Evolutionary conservation across 2,329 filamentous ascomycete genomes (phyloP), one percentile per base, ranked within the genome.

Genomic region (Xylaria sp.): DNA sequence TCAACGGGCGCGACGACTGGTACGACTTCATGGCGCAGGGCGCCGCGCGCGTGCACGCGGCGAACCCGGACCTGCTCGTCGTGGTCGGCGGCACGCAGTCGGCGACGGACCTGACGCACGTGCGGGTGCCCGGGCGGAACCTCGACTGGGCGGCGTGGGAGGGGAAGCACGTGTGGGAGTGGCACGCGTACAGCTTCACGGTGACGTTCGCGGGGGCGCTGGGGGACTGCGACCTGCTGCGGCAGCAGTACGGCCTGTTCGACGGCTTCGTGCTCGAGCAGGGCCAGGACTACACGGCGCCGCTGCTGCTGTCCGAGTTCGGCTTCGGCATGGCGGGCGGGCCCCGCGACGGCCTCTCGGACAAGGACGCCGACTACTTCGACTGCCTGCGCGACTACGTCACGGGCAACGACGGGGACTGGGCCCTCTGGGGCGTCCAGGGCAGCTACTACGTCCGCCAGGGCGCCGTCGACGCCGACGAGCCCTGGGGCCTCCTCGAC

Each of bases 231-330:
- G 67, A 63, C 37, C 37, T 75, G 17, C 71, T 75, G 42, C 71
- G 74, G 64, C 57, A 69, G 20, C 63, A 76, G 54, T 79, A 81
- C 56, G 80, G 81, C 17, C 63, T 69, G 1, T 73, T 78, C 39
- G 74, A 73, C 56, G 81, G 81, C 5, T 84, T 82, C 66, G 72
- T 84, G 8, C 72, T 84, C 13, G 72, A 71, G 61, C 78, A 83
- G 63, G 67, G 65, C 37, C 57, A 75, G 62, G 55, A 60, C 7
- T 79, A 75, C 61, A 84, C 81, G 0, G 80, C 77, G 1, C 82
- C 83, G 2, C 68, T 85, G n/a, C 74, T 83, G 44, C 66, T 86
- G 40, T 81, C 78, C 50, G 83, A 86, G 71, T 86, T 86, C 60
- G 83, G 83, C 24, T 82, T 80, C 42, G 77, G 75, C 52, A 76